Percentiles rank a stretch among this genome's conserved stretches.
phyloP scores from a whole-genome alignment of 805 yeast species.

The Cyberlindnera samutprakarnensis region DNA sequence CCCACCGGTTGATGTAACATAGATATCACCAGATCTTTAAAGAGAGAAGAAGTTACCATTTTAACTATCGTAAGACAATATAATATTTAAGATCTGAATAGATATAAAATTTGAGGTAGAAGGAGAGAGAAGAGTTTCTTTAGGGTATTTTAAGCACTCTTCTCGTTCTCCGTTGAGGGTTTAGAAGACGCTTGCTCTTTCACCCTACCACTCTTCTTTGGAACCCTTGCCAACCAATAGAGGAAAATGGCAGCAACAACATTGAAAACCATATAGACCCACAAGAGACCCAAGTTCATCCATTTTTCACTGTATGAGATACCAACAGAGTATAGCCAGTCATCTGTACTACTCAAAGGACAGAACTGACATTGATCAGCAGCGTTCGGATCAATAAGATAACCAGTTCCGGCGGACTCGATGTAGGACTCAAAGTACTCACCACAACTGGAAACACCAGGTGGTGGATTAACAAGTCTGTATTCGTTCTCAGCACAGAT shows the following conservation, averaged over 20 bases:
- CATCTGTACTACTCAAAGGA: constrained; percentile 47
- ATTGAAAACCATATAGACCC: constrained; percentile 35
- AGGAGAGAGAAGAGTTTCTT: no score
- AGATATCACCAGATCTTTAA: no score
- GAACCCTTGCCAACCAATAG: constrained; percentile 64
- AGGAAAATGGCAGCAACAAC: constrained; percentile 33
- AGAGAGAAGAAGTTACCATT: no score
- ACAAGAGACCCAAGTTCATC: constrained; percentile 57
- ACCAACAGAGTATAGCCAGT: constrained; percentile 40
- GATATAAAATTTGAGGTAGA: no score
- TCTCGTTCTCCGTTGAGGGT: no score
- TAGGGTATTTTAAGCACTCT: no score
- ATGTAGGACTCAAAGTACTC: constrained; percentile 37
- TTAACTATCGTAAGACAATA: no score
- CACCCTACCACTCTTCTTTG: constrained; percentile 38
- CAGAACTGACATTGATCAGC: constrained; percentile 58
- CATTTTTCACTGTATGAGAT: constrained; percentile 41
- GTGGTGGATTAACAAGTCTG: constrained; percentile 41
- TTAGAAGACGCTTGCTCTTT: no score
- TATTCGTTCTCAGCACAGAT: constrained; percentile 42
- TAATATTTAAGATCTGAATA: no score
- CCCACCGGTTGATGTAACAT: no score
- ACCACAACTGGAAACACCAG: constrained; percentile 52
- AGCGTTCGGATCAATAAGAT: constrained; percentile 15
- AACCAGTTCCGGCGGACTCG: constrained; percentile 22